Base-by-base conservation (phyloP, 2,329 filamentous ascomycete genomes). In the Fusarium sp. region DNA sequence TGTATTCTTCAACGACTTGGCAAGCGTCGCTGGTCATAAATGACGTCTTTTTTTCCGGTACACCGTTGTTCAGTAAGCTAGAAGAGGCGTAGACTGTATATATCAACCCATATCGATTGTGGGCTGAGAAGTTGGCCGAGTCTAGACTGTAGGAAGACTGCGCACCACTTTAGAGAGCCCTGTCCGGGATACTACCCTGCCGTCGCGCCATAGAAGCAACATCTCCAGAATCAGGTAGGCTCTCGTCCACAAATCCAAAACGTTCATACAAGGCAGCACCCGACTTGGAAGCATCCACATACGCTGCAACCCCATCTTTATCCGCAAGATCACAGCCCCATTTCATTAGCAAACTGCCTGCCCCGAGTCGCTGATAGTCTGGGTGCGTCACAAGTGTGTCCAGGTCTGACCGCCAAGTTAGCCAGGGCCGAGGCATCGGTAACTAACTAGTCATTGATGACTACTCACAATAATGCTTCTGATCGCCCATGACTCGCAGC, bases 361-460 rank as follows among this genome's bases (percentile, higher is more conserved):
- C 65, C 13, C 73, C 73, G n/a, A 64, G 65, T 4, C 73, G 62
- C 37, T 74, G 73, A 13, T 75, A 75, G 2, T 74, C 71, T 0
- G 72, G 73, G 30, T 74, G 73, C 0, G 73, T 75, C 3, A 51
- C 73, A 4, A 75, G 31, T 1, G 72, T 75, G 37, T 75, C 73
- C 1, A 75, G 65, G 51, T 75, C 73, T 73, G 6, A n/a, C 8
- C 20, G 34, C 47, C 30, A 15, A 20, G 36, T 51, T 38, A 51
- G 33, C 9, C n/a, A 16, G 9, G 7, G 10, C 13, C 28, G 7
- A n/a, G 13, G 15, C 44, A 30, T 55, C 31, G 30, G 15, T 23
- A 46, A 33, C 15, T 20, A 3, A 20, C 9, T n/a, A 8, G 3
- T 18, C 13, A 13, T 8, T 18, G n/a, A n/a, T 10, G 8, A 4